These are phyloP conservation scores for Rhizophagus sp. DNA, from an alignment of 192 early-diverging fungal genomes.

Conservation along the genomic window DNA sequence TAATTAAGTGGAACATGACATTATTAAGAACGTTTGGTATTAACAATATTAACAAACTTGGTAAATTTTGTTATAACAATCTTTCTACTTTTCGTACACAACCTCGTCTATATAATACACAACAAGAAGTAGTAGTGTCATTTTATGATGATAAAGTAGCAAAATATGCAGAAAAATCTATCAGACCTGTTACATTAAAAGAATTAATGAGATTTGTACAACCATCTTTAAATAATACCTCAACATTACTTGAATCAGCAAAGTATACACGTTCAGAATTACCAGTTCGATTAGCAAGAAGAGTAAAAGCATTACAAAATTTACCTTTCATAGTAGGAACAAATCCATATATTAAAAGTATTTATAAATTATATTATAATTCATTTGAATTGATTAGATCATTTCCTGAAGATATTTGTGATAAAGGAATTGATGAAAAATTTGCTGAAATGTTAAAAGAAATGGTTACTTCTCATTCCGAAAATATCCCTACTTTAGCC, in stretches of 20 bases:
- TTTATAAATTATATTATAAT: conserved; percentile 81
- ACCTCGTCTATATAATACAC: too few species aligned
- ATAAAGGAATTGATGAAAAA: conserved; percentile 56
- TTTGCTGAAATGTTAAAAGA: conserved; percentile 73
- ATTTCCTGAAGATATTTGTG: conserved; percentile 58
- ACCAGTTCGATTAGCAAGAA: conserved; percentile 85
- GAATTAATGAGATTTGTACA: conserved; percentile 77
- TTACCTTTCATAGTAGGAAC: conserved; percentile 96
- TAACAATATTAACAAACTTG: too few species aligned
- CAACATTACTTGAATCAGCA: conserved; percentile 57
- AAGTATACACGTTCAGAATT: conserved; percentile 76
- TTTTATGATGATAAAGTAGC: conserved; percentile 23
- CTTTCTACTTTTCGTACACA: too few species aligned
- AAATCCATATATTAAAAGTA: conserved; percentile 86
- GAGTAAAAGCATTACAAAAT: conserved; percentile 84
- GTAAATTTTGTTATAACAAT: too few species aligned
- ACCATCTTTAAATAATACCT: conserved; percentile 49
- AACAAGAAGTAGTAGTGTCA: conserved; percentile 12
- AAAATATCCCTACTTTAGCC: conserved; percentile 89
- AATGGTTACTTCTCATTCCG: conserved; percentile 74
- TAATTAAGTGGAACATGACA: too few species aligned
- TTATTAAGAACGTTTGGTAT: too few species aligned
- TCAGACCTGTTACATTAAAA: conserved; percentile 74
- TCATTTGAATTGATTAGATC: conserved; percentile 60
- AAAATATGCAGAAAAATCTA: conserved; percentile 58